phyloP scores from a whole-genome alignment of 2,329 filamentous ascomycete genomes.

The Thelonectria rubi region DNA sequence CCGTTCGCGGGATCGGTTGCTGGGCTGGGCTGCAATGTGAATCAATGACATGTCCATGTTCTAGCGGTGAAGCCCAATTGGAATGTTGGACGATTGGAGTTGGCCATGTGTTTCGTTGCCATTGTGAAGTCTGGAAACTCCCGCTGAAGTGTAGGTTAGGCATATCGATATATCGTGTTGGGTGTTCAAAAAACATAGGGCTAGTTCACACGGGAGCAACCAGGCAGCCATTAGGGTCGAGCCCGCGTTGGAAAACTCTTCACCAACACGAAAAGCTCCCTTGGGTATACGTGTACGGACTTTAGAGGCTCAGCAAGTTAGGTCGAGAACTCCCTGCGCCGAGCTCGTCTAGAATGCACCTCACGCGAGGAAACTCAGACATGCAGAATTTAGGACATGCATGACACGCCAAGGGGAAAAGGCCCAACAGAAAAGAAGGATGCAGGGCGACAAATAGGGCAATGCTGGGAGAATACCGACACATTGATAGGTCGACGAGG shows the following conservation, averaged over 20 bases:
- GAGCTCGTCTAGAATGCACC: neutral
- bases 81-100: neutral
- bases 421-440: neutral
- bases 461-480: neutral
- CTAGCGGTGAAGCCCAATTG: neutral
- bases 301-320: neutral
- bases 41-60: neutral
- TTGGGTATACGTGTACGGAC: neutral
- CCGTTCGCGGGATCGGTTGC: neutral
- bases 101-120: neutral
- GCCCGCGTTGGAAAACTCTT: no score
- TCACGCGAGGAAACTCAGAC: neutral
- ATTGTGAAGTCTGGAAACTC: no score
- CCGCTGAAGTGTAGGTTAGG: no score
- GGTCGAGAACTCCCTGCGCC: neutral
- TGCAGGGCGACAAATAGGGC: neutral
- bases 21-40: neutral
- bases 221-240: no score
- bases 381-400: neutral
- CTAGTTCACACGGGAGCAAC: no score
- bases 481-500: neutral
- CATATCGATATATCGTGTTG: no score
- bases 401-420: neutral
- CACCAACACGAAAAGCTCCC: no score
- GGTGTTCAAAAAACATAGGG: no score